Evolutionary conservation across 73 alveolate species (phyloP), one percentile per base, ranked within the genome.

Genomic region (Stentor coeruleus): DNA sequence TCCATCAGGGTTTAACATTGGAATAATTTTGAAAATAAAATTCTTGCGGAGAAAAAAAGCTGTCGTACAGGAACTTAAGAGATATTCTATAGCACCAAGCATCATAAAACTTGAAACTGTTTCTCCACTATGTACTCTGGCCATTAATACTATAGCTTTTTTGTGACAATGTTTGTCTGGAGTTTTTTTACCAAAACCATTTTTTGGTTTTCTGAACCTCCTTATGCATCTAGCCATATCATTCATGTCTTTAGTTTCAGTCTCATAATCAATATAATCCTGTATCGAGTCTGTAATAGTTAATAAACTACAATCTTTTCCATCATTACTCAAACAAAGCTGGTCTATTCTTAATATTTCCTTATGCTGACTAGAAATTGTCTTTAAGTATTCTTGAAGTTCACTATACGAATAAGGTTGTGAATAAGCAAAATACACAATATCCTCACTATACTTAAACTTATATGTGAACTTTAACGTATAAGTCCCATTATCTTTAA

Each of bases 81-180:
- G 79, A 82, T 89, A 95, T 72, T 95, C 99, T 3, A 98, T 88
- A 77, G 96, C 84, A 97, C 88, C 41, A 41, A 74, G 74, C 88
- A 83, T 83, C 55, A 83, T 74, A 83, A 83, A 83, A 39, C 82
- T 59, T 20, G 99, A 91, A 81, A 89, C 93, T 3, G 97, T 89
- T 86, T 98, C 99, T 26, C 99, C 99, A n/a, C 99, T 98, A 77
- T 98, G 99, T 0, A 96, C 99, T 86, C 99, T 92, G 0, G 99
- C 95, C 0, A 98, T 89, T 40, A 95, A 57, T 39, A 94, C 93
- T 49, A 90, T 89, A 3, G 91, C 95, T 55, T 88, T 85, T 14
- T 84, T 66, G 33, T 88, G 82, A 59, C 84, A 87, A n/a, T n/a
- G n/a, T n/a, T n/a, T n/a, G n/a, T n/a, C n/a, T n/a, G n/a, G n/a